A percentile compares a stretch with the other conserved stretches of the same genome.
phyloP scores from a whole-genome alignment of 371 early-diverging fungal genomes.

The Zychaea mexicana region DNA sequence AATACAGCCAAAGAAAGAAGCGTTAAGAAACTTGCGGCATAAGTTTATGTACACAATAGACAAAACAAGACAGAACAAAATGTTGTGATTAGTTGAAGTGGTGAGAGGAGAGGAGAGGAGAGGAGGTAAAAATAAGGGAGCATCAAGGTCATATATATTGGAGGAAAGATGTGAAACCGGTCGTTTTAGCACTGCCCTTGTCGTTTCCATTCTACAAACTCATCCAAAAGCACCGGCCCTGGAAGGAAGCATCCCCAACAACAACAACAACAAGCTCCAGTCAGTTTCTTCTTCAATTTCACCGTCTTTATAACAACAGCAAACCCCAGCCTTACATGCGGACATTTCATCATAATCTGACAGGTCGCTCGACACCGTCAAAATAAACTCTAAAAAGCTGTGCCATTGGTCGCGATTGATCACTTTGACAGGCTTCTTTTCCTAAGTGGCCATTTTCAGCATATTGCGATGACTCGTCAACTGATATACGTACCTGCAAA shows the following conservation, averaged over 20 bases:
- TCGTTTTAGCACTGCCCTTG: background rate
- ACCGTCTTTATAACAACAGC: background rate
- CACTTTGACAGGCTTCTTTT: slow-evolving; percentile 62
- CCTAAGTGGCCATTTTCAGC: slow-evolving; percentile 18
- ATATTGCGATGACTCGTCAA: background rate
- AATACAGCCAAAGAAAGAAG: no score
- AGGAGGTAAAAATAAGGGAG: background rate
- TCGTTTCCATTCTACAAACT: slow-evolving; percentile 67
- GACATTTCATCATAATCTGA: slow-evolving; percentile 66
- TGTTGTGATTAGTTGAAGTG: background rate
- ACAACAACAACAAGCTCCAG: no score
- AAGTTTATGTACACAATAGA: background rate
- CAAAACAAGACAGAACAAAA: background rate
- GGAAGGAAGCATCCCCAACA: background rate
- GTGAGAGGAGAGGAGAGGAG: background rate
- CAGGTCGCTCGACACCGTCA: slow-evolving; percentile 51
- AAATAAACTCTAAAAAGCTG: slow-evolving; percentile 68
- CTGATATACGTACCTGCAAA: slow-evolving; percentile 32
- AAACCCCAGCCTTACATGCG: slow-evolving; percentile 56
- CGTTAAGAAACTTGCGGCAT: no score
- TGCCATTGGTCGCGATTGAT: slow-evolving; percentile 79
- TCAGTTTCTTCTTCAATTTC: no score
- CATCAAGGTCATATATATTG: background rate
- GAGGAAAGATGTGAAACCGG: no score
- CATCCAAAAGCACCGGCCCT: slow-evolving; percentile 74